These are phyloP conservation scores for Syncephalastrum contaminatum DNA, from an alignment of 371 early-diverging fungal species.

Conservation along the genomic window DNA sequence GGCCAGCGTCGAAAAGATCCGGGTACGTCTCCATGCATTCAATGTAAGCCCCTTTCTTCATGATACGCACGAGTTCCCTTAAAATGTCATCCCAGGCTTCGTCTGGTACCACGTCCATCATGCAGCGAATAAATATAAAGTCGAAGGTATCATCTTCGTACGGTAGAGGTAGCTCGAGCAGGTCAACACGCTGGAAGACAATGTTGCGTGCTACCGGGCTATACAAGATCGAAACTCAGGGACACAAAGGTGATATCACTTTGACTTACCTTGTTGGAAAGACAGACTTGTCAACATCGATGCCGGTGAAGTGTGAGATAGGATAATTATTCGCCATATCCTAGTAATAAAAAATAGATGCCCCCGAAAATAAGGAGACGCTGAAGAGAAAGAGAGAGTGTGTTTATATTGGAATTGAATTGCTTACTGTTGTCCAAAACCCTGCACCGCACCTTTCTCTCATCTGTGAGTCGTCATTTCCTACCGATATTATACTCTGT, in stretches of 20 bases:
- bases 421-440: constrained; percentile 40
- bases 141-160: constrained; percentile 43
- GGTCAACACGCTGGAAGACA: constrained; percentile 33
- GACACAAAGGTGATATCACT: too few species aligned
- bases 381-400: too few species aligned
- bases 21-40: constrained; percentile 48
- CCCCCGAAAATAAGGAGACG: too few species aligned
- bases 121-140: constrained; percentile 42
- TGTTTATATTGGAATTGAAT: neutral
- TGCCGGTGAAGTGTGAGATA: constrained; percentile 43
- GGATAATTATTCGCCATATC: constrained; percentile 42
- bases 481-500: neutral
- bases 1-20: constrained; percentile 42
- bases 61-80: constrained; percentile 35
- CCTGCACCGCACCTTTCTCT: constrained; percentile 37
- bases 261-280: constrained; percentile 30
- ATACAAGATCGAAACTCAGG: neutral
- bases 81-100: constrained; percentile 37
- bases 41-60: constrained; percentile 48
- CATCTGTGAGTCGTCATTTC: neutral
- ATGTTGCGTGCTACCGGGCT: constrained; percentile 27
- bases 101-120: constrained; percentile 40
- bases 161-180: constrained; percentile 38
- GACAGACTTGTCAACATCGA: constrained; percentile 40
- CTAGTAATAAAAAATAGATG: constrained; percentile 14